Percentiles rank a stretch among this genome's conserved stretches.
Conservation (phyloP, 768 basidiomycete genomes). For the Clitopilus hobsonii region DNA sequence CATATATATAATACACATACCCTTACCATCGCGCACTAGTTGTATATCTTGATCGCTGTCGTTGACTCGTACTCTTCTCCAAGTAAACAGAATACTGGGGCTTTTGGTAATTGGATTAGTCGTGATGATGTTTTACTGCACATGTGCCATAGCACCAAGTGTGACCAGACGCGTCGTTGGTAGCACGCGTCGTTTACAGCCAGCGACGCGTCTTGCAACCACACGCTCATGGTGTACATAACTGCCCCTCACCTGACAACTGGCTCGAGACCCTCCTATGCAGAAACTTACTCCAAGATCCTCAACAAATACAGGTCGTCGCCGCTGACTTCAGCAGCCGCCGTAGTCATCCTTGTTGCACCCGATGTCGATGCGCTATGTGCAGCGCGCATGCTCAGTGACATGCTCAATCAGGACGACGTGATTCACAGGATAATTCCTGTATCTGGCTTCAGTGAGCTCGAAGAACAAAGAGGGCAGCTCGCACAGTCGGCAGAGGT, state of each 20-base stretch:
- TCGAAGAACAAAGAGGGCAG: slow-evolving; percentile 63
- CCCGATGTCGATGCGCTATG: slow-evolving; percentile 92
- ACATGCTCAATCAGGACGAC: slow-evolving; percentile 90
- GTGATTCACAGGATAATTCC: slow-evolving; percentile 88
- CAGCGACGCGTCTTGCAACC: slow-evolving; percentile 10
- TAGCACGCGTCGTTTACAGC: background rate
- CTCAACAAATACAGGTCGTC: slow-evolving; percentile 69
- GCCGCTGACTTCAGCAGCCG: slow-evolving; percentile 74
- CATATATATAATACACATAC: background rate
- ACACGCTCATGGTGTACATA: slow-evolving; percentile 67
- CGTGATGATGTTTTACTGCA: background rate
- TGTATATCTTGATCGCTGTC: background rate
- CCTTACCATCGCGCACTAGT: background rate
- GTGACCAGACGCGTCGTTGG: background rate
- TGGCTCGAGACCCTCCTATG: slow-evolving; percentile 58
- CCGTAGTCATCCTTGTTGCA: slow-evolving; percentile 80
- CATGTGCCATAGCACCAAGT: background rate
- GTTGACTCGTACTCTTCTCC: background rate
- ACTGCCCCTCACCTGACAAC: slow-evolving; percentile 67
- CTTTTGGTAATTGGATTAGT: background rate
- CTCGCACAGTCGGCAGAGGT: slow-evolving; percentile 68
- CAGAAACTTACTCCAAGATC: slow-evolving; percentile 68
- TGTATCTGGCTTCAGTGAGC: slow-evolving; percentile 77
- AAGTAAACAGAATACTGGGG: background rate
- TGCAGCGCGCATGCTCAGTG: slow-evolving; percentile 85